Evolutionary conservation across 2,329 filamentous ascomycete species (phyloP).

Genomic region (Fusarium virguliforme): DNA sequence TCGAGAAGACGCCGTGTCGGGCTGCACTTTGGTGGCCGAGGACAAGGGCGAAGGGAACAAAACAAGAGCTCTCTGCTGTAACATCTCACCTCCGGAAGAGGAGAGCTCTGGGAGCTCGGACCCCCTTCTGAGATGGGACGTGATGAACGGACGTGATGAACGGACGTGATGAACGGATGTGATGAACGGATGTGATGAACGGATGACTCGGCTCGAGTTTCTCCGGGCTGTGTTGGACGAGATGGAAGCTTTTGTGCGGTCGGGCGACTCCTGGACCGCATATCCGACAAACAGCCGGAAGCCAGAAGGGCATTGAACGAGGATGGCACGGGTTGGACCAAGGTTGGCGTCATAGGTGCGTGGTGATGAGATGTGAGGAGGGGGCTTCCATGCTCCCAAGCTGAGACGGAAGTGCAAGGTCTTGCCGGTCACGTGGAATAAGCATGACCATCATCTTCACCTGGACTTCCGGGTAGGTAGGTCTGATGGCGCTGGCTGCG

Average conservation of each 20-base stretch:
- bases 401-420: not conserved
- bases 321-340: not conserved
- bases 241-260: constrained; percentile 10
- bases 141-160: not conserved
- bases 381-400: not conserved
- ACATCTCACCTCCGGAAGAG: constrained; percentile 35
- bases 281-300: constrained; percentile 19
- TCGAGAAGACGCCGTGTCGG: constrained; percentile 1
- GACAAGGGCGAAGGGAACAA: constrained; percentile 41
- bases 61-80: constrained; percentile 33
- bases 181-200: constrained; percentile 5
- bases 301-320: constrained; percentile 19
- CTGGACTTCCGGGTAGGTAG: not conserved
- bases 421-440: constrained; percentile 8
- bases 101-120: constrained; percentile 32
- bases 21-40: constrained; percentile 17
- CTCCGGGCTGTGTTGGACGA: constrained; percentile 29
- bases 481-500: not conserved
- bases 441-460: not conserved
- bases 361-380: constrained; percentile 31
- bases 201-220: constrained; percentile 37
- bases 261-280: not conserved
- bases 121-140: constrained; percentile 14
- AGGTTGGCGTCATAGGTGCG: constrained; percentile 41
- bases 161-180: constrained; percentile 29